Conservation (phyloP, 1,284 basidiomycete species). For the Cryptococcus sp. region DNA sequence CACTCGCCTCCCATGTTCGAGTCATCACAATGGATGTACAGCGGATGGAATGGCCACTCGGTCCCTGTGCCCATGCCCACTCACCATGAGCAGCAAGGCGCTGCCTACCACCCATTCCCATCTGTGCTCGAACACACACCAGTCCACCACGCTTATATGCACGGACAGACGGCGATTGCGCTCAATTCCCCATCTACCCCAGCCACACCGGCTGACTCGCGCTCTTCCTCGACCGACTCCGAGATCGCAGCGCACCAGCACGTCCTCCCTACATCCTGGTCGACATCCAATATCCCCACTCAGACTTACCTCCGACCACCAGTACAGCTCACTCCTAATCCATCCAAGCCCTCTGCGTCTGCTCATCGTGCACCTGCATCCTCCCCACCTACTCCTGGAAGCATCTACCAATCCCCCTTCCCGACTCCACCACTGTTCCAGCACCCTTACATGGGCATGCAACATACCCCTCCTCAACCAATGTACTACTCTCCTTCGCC, state of each 20-base stretch:
- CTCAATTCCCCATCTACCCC: conserved; percentile 1
- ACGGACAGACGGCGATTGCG: conserved; percentile 5
- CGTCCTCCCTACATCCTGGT: conserved; percentile 15
- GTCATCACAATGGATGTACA: conserved; percentile 35
- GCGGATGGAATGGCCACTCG: conserved; percentile 28
- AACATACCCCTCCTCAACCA: conserved; percentile 24
- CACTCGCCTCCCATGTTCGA: conserved; percentile 45
- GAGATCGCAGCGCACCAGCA: conserved; percentile 1
- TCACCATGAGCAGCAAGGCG: conserved; percentile 1
- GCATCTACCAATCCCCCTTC: conserved; percentile 19
- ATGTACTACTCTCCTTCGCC: conserved; percentile 39
- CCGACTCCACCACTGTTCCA: conserved; percentile 9
- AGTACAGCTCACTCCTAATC: neutral
- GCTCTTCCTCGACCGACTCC: conserved; percentile 9
- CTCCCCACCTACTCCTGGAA: conserved; percentile 11
- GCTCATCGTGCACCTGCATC: conserved; percentile 10
- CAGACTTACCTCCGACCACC: conserved; percentile 20
- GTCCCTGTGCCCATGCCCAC: conserved; percentile 23
- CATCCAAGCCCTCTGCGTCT: conserved; percentile 9
- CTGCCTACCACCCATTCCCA: conserved; percentile 21
- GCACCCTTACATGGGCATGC: conserved; percentile 6
- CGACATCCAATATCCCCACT: conserved; percentile 21
- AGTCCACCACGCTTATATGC: conserved; percentile 20
- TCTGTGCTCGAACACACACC: conserved; percentile 33
- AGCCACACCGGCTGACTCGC: conserved; percentile 3